Conservation (phyloP, 2,329 filamentous ascomycete species). For the Hirsutella thompsonii region DNA sequence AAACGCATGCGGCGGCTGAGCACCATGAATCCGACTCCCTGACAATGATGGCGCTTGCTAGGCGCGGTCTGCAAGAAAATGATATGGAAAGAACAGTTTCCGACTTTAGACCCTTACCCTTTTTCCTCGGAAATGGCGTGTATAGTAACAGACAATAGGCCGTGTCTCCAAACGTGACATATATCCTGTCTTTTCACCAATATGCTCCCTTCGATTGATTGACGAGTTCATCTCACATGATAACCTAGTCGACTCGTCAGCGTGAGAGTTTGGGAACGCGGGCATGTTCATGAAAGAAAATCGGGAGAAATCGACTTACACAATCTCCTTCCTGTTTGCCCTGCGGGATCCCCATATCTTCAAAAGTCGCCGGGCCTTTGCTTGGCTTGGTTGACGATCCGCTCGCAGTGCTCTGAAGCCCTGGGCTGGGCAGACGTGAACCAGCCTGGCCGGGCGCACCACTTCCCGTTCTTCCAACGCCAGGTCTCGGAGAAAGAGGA, state of each 20-base stretch:
- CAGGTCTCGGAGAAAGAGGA: slow-evolving; percentile 9
- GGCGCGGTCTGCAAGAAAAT: not conserved
- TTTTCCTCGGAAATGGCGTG: not conserved
- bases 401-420: slow-evolving; percentile 17
- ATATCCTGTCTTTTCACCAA: not conserved
- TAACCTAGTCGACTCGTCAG: slow-evolving; percentile 7
- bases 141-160: not conserved
- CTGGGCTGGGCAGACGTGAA: slow-evolving; percentile 9
- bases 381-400: slow-evolving; percentile 24
- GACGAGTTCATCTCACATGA: slow-evolving; percentile 11
- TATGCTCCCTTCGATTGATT: not conserved
- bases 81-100: not conserved
- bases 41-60: not conserved
- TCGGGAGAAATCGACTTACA: slow-evolving; percentile 41
- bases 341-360: slow-evolving; percentile 91
- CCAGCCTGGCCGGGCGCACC: slow-evolving; percentile 20
- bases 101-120: not conserved
- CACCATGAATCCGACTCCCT: not conserved
- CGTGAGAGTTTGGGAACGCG: not conserved
- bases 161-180: not conserved
- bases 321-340: slow-evolving; percentile 81
- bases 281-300: not conserved
- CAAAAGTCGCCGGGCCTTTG: slow-evolving; percentile 88
- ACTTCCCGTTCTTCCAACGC: slow-evolving; percentile 21
- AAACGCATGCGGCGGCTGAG: not conserved